Evolutionary conservation across 192 early-diverging fungal species (phyloP), one percentile per base, ranked within the genome.

Genomic region (Coemansia biformis): DNA sequence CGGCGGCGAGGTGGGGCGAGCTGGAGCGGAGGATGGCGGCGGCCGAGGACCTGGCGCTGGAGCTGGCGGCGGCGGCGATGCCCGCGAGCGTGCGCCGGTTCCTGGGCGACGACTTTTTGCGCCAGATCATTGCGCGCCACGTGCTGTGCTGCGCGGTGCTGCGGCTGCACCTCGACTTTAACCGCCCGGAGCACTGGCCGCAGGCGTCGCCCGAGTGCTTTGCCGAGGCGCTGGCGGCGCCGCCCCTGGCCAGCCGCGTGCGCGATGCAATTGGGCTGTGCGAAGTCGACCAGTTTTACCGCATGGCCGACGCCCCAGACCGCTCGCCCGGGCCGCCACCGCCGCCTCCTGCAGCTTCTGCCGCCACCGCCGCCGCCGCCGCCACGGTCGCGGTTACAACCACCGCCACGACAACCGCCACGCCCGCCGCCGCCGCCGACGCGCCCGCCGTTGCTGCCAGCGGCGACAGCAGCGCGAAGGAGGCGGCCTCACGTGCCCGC

Each of bases 81-180:
- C 44, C 36, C 17, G 17, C 28, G 3, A 37, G 72, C n/a, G 66
- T 74, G 56, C 78, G 77, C 37, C 54, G 70, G 42, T 98, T 98
- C 66, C 55, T 96, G 43, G 76, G 87, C 38, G 95, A 96, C 66
- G 91, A 92, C 41, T 97, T 96, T 63, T 58, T 98, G 57, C 78
- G 89, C 22, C 90, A 92, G 55, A 86, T 98, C 53, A 76, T 93
- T 31, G 80, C 88, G 7, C 82, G 91, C 18, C 93, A 86, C 63
- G 84, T 91, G 0, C 33, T 96, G 14, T 86, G 81, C 53, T 75
- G 76, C 42, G 77, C 77, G 5, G 59, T 94, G 19, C 59, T 96
- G 35, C 75, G 73, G 18, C 72, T 76, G 17, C 93, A 98, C 49
- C 10, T 42, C 10, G 60, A 56, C 31, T 71, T 59, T 63, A 32